phyloP scores from a whole-genome alignment of 1,139 yeast species.

The Eremothecium cymbalariae region DNA sequence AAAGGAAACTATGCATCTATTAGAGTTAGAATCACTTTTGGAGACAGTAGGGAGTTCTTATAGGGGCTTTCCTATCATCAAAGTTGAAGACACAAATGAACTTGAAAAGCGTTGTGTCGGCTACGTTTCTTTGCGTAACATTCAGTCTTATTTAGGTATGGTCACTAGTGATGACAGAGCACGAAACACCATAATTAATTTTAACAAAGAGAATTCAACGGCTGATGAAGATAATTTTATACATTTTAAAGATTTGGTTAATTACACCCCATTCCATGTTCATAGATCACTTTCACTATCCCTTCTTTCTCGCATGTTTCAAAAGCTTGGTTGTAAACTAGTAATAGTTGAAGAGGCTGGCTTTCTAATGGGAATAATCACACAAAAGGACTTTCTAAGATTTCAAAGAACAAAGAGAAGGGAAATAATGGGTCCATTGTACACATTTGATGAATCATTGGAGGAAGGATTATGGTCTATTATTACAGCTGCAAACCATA shows the following conservation, averaged over 20 bases:
- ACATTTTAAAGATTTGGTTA: conserved; percentile 42
- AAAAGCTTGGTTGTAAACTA: conserved; percentile 71
- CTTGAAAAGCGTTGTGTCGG: conserved; percentile 25
- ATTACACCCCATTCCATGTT: conserved; percentile 58
- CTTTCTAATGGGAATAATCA: conserved; percentile 49
- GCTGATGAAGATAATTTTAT: conserved; percentile 16
- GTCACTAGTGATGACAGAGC: conserved; percentile 18
- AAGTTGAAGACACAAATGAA: conserved; percentile 20
- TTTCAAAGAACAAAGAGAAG: conserved; percentile 33
- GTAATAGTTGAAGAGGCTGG: conserved; percentile 57
- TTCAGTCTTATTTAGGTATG: conserved; percentile 13
- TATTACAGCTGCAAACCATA: too few species aligned
- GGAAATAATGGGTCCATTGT: conserved; percentile 25
- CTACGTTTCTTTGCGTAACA: conserved; percentile 19
- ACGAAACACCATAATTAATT: conserved; percentile 4
- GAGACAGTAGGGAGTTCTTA: conserved; percentile 33
- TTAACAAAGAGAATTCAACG: background rate
- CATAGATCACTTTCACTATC: conserved; percentile 50
- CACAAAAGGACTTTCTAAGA: conserved; percentile 59
- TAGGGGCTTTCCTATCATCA: conserved; percentile 51
- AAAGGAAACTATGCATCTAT: conserved; percentile 32
- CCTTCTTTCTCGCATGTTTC: conserved; percentile 59
- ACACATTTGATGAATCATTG: conserved; percentile 21
- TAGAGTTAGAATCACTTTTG: conserved; percentile 33
- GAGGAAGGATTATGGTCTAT: conserved; percentile 22